These are phyloP conservation scores for Cymbidium sinense DNA, from an alignment of 106 monocot species.

Conservation along the genomic window DNA sequence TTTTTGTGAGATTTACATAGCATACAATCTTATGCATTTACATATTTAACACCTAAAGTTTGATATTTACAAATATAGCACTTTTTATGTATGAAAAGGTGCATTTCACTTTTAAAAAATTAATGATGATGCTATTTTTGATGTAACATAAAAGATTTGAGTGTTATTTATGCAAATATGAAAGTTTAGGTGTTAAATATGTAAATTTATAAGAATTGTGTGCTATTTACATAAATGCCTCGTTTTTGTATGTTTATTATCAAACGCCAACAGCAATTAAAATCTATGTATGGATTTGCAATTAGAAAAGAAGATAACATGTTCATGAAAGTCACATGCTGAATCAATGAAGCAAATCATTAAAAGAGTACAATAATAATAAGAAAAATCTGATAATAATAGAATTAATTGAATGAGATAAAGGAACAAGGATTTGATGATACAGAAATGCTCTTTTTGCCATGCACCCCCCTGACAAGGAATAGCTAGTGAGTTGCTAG, in stretches of 20 bases:
- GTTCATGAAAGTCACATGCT: background rate
- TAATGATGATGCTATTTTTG: no score
- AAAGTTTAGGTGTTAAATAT: no score
- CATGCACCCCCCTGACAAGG: background rate
- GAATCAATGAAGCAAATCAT: background rate
- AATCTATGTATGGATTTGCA: background rate
- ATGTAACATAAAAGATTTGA: no score
- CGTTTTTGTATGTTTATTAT: background rate
- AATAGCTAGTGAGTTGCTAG: background rate
- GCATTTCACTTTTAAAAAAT: no score
- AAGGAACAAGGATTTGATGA: background rate
- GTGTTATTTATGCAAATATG: no score
- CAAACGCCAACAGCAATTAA: background rate
- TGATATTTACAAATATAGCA: no score
- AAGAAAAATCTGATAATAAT: background rate
- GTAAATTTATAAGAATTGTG: no score
- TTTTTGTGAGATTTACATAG: no score
- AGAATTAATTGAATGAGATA: background rate
- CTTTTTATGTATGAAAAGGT: no score
- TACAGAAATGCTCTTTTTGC: background rate
- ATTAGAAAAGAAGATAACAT: background rate
- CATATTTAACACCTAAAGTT: no score
- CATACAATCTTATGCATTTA: no score
- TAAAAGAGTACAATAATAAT: background rate
- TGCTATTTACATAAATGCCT: no score